These are phyloP conservation scores for Ogataea methanolica DNA, from an alignment of 805 yeast genomes.

Conservation along the genomic window DNA sequence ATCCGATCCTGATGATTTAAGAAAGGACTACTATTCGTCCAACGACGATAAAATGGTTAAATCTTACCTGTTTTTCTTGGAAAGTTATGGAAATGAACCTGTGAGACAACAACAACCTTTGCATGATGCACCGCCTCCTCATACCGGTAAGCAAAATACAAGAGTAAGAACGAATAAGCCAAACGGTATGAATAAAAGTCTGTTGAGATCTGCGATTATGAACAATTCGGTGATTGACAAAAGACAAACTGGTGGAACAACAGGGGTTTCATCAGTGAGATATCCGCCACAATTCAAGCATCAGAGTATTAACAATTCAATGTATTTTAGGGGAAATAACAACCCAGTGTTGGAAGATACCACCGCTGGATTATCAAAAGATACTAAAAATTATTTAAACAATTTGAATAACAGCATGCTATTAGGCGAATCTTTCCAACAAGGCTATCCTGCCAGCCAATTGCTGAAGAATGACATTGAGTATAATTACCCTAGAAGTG, in stretches of 20 bases:
- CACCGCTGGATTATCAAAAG: slow-evolving; percentile 24
- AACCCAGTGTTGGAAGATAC: slow-evolving; percentile 21
- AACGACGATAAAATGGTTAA: slow-evolving; percentile 88
- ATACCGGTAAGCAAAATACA: not conserved
- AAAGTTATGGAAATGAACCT: slow-evolving; percentile 62
- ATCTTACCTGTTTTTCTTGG: slow-evolving; percentile 81
- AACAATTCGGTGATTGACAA: slow-evolving; percentile 17
- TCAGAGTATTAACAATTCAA: slow-evolving; percentile 12
- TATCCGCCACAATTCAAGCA: slow-evolving; percentile 18
- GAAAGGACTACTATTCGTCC: slow-evolving; percentile 39
- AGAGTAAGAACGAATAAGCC: not conserved
- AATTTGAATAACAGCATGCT: slow-evolving; percentile 28
- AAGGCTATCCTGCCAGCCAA: slow-evolving; percentile 30
- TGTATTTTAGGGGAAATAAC: slow-evolving; percentile 9
- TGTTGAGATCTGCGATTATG: slow-evolving; percentile 21
- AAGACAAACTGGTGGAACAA: slow-evolving; percentile 5
- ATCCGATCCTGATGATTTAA: slow-evolving; percentile 25
- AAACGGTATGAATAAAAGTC: slow-evolving; percentile 9
- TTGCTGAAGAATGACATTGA: slow-evolving; percentile 10
- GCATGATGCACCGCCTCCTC: not conserved
- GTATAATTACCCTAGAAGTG: slow-evolving; percentile 1
- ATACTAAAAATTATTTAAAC: slow-evolving; percentile 19
- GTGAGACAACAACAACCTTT: slow-evolving; percentile 13
- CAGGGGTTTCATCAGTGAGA: slow-evolving; percentile 14
- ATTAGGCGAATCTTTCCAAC: slow-evolving; percentile 42